Base-by-base conservation (phyloP, 192 early-diverging fungal genomes). In the Allomyces macrogynus region DNA sequence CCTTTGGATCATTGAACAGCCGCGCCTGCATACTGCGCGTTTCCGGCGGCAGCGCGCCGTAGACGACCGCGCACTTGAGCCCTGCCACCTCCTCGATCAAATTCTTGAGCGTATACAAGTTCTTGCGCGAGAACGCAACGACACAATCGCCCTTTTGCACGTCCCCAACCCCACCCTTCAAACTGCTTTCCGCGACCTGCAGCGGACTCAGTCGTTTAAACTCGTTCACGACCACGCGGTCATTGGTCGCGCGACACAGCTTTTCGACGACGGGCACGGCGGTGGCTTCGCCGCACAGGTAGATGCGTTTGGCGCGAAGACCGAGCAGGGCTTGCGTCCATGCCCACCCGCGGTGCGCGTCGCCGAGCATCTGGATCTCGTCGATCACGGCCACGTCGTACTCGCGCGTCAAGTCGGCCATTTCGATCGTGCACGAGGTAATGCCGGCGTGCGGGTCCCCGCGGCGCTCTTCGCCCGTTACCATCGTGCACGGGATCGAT, bases 321-420 rank as follows among this genome's bases (percentile, higher is more conserved):
- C 83, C 82, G 11, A 95, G 67, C 9, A 97, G 63, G 5, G 93
- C 95, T 57, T 85, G 80, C 11, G 92, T 93, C 93, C 93, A 98
- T 40, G 93, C 93, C 92, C 92, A 95, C 12, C 95, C 95, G 14
- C 95, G 80, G 40, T 83, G 72, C 12, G 67, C 70, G 67, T 98
- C 93, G 0, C 75, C 81, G 63, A 98, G 86, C 90, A 98, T 90
- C 72, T 98, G 95, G 74, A 98, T 98, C 70, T 98, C 95, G 69
- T 98, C 95, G 10, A 98, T 74, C 5, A 98, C 91, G 8, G 89
- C 93, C 22, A 95, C 89, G 0, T 95, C 82, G 49, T 86, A 75
- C 12, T 68, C 63, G 9, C 67, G 61, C 42, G 66, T 67, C 16
- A 82, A 43, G 10, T 84, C 77, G 16, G 81, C 86, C 95, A 98